Evolutionary conservation across 2,329 filamentous ascomycete genomes (phyloP), one percentile per base, ranked within the genome.

Genomic region (Cercospora sp.): DNA sequence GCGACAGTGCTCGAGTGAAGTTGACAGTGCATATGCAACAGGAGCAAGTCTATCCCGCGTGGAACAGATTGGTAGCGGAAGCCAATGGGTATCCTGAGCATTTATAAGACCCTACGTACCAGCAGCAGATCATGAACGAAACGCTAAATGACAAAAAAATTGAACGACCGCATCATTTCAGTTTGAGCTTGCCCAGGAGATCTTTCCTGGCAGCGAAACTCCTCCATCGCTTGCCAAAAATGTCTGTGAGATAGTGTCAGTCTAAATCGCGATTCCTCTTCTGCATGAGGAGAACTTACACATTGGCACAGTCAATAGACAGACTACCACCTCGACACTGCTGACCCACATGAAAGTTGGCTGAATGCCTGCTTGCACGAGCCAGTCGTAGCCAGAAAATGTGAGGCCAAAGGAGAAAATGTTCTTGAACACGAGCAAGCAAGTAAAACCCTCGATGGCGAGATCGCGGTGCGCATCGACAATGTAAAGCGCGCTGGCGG

Each of bases 351-450:
- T 85, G 80, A 97, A 94, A 0, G 87, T 82, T 58, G 85, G 84
- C 68, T 88, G 86, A n/a, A 89, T 87, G 1, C 88, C 88, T 8
- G 78, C 77, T 0, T 81, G 72, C 9, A 90, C 84, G 28, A 97
- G 84, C 94, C 94, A 97, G 66, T 93, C 84, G 75, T 92, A 97
- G 0, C 92, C 93, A 73, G 88, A 90, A 78, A 90, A 96, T 0
- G 94, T 97, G 65, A 97, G 82, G 6, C 89, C 88, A 75, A 96
- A 97, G 70, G 90, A 91, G 82, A 97, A 97, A 70, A 97, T 86
- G 80, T 97, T 97, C 81, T 97, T 97, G 84, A 97, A 97, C 64
- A 97, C 89, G 71, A 97, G 86, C 78, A 95, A 87, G 80, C 92
- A 92, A 0, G 93, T 97, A 78, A 97, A 97, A 6, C 89, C 91